phyloP scores from a whole-genome alignment of 805 yeast species.

The Starmerella geochares region DNA sequence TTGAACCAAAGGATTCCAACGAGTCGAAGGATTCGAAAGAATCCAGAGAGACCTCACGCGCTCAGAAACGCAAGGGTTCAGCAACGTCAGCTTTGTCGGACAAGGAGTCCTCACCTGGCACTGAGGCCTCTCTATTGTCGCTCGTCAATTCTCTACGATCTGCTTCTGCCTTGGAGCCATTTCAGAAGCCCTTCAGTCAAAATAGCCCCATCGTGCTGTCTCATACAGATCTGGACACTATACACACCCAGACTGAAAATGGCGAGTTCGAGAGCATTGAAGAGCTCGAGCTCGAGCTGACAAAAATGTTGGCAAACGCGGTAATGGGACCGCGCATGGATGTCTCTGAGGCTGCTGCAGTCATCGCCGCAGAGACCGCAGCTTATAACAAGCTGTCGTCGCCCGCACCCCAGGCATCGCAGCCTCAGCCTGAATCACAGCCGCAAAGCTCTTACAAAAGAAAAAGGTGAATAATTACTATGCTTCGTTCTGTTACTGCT shows the following conservation, averaged over 20 bases:
- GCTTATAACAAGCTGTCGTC: neutral
- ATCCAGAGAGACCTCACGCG: neutral
- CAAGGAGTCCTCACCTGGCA: neutral
- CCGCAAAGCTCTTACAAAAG: neutral
- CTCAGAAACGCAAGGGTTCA: neutral
- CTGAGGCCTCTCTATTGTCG: neutral
- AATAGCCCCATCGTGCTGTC: neutral
- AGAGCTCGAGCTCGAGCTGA: slow-evolving; percentile 10
- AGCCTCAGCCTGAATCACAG: neutral
- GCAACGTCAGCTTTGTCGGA: neutral
- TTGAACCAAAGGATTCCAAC: neutral
- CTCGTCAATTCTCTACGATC: neutral
- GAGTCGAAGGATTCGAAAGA: neutral
- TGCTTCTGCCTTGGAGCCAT: neutral
- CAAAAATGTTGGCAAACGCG: slow-evolving; percentile 15
- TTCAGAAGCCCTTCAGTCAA: neutral
- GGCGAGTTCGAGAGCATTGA: neutral
- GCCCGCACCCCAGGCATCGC: neutral
- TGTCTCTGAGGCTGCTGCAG: neutral
- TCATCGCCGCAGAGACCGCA: neutral
- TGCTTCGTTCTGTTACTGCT: no score
- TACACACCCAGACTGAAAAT: neutral
- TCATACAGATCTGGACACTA: slow-evolving; percentile 4
- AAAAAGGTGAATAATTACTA: neutral
- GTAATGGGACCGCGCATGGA: slow-evolving; percentile 1